phyloP scores from a whole-genome alignment of 1,284 basidiomycete genomes.

The Stereum hirsutum region DNA sequence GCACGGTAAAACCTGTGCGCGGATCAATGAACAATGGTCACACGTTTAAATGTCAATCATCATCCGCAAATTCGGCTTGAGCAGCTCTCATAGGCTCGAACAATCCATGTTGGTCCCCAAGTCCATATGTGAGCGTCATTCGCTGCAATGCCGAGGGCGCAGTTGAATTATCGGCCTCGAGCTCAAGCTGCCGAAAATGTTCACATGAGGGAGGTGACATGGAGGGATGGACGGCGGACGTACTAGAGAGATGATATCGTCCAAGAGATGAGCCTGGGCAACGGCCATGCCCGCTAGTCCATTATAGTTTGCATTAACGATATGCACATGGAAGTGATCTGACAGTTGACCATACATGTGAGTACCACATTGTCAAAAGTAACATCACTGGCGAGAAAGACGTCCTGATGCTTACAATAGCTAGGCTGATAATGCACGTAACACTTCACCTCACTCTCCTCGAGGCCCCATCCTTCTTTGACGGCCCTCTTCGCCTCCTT shows the following conservation, averaged over 20 bases:
- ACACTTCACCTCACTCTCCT: slow-evolving; percentile 56
- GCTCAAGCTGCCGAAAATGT: slow-evolving; percentile 24
- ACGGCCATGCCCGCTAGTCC: slow-evolving; percentile 67
- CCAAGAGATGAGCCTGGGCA: slow-evolving; percentile 89
- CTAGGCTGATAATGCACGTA: slow-evolving; percentile 95
- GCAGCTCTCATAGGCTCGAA: slow-evolving; percentile 36
- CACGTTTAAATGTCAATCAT: too few species aligned
- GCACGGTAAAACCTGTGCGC: too few species aligned
- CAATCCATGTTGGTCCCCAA: slow-evolving; percentile 78
- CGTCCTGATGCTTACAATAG: slow-evolving; percentile 62
- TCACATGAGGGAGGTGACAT: not conserved
- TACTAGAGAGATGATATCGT: slow-evolving; percentile 82
- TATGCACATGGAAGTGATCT: slow-evolving; percentile 96
- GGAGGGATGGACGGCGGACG: slow-evolving; percentile 16
- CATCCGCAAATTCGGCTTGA: slow-evolving; percentile 12
- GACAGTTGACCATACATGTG: not conserved
- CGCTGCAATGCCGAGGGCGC: slow-evolving; percentile 47
- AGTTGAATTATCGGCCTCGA: slow-evolving; percentile 43
- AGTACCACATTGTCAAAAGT: not conserved
- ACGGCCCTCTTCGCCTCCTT: slow-evolving; percentile 43
- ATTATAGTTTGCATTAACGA: slow-evolving; percentile 71
- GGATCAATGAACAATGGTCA: too few species aligned
- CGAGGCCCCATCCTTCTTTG: slow-evolving; percentile 53
- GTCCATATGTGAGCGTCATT: slow-evolving; percentile 75
- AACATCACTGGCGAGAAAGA: not conserved